Base-by-base conservation (phyloP, 768 basidiomycete species). In the Hemileccinum rubropunctum region DNA sequence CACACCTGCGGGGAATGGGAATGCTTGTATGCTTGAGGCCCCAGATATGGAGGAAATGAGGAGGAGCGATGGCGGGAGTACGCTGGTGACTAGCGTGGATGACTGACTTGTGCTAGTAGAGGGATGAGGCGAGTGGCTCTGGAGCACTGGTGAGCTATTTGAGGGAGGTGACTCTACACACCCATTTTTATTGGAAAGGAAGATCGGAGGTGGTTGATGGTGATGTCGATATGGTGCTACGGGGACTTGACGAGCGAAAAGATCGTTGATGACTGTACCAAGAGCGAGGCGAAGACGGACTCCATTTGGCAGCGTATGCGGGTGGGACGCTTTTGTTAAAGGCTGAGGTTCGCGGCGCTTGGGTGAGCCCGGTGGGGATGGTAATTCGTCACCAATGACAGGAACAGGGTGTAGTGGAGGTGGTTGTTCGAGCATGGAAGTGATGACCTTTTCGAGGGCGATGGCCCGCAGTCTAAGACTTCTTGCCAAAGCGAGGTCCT, bases 371-470 rank as follows among this genome's bases (percentile, higher is more conserved):
- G 80, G 79, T 34, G 79, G 77, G 3, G 79, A 75, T 40, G 74
- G 64, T 12, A 72, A 54, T 52, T 81, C 83, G 23, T 82, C 82
- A 30, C 77, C 80, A 36, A 78, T 42, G 30, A 42, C 36, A 33
- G 53, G 74, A 32, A 76, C 68, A 4, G 81, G 79, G 28, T 81
- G 80, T 12, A 82, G 67, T 1, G 81, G 78, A 2, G 89, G 89
- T 0, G 86, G 85, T 54, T 91, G 88, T 47, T 83, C 82, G 13
- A 92, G 79, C 88, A 92, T 91, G 39, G 83, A 77, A 1, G 79
- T 82, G 42, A 89, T 78, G 37, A 92, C 88, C 60, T 89, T 91
- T 66, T 92, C 91, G 17, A 92, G 76, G 12, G 86, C 84, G 55
- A 91, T 88, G 1, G 91, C 86, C 26, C 87, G 82, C 26, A 88